phyloP scores from a whole-genome alignment of 257 asterid species.

The Solanum pinnatisectum region DNA sequence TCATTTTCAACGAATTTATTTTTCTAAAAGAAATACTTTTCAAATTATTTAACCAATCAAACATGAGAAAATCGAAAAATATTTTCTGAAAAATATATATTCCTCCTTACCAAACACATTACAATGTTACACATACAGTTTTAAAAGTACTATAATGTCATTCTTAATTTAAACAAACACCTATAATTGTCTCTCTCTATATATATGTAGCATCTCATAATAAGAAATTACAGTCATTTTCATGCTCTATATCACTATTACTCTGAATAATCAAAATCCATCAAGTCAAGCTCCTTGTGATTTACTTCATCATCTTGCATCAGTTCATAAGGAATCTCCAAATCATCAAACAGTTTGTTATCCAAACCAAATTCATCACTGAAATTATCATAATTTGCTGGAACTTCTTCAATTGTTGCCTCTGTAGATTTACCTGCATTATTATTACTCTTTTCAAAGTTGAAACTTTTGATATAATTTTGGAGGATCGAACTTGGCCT shows the following conservation, averaged over 20 bases:
- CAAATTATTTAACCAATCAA: no score
- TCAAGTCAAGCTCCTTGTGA: conserved; percentile 24
- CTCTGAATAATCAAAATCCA: conserved; percentile 20
- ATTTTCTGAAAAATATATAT: no score
- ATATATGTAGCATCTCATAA: not conserved
- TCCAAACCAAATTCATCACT: conserved; percentile 18
- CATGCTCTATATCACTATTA: not conserved
- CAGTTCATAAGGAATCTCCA: conserved; percentile 12
- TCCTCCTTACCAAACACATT: not conserved
- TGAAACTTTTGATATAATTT: conserved; percentile 64
- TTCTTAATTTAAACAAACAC: not conserved
- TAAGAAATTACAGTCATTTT: not conserved
- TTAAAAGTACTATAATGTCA: not conserved
- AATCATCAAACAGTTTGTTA: conserved; percentile 16
- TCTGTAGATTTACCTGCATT: not conserved
- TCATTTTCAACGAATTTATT: no score
- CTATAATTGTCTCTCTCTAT: not conserved
- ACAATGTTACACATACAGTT: not conserved
- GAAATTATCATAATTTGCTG: conserved; percentile 6
- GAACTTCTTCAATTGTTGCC: not conserved
- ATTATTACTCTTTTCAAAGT: conserved; percentile 22
- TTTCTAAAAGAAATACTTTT: no score
- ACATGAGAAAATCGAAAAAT: no score
- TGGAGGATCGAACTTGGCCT: conserved; percentile 65
- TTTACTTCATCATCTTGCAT: conserved; percentile 16